Evolutionary conservation across 306 rosid species (phyloP).

Genomic region (Ammopiptanthus mongolicus): DNA sequence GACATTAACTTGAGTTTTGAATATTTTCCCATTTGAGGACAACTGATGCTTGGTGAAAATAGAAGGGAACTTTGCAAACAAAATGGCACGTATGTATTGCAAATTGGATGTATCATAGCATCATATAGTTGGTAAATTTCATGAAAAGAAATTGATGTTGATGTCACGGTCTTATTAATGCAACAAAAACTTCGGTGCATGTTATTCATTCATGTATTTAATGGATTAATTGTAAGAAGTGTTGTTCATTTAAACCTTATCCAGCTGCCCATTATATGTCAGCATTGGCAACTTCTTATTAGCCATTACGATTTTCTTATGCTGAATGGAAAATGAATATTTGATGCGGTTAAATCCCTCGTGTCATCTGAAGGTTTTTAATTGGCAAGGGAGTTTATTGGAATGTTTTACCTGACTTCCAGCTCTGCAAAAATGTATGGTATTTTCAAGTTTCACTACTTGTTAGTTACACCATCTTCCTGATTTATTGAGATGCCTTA

Average conservation of each 20-base stretch:
- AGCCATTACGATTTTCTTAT: neutral
- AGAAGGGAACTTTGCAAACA: neutral
- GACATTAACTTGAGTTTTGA: slow-evolving; percentile 16
- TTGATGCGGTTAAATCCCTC: neutral
- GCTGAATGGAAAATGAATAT: neutral
- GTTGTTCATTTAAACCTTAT: neutral
- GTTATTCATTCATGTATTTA: neutral
- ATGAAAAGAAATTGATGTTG: slow-evolving; percentile 15
- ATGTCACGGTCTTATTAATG: neutral
- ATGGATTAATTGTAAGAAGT: neutral
- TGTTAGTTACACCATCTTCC: too few relatives aligned
- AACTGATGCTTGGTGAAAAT: slow-evolving; percentile 14
- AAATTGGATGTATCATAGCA: slow-evolving; percentile 12
- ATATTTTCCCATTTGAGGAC: slow-evolving; percentile 19
- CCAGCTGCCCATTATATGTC: neutral
- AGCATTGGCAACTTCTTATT: neutral
- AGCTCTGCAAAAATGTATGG: neutral
- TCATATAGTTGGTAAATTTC: slow-evolving; percentile 10
- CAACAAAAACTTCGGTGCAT: neutral
- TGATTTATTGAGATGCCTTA: too few relatives aligned
- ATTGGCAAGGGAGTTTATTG: neutral
- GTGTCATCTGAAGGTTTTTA: neutral
- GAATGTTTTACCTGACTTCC: neutral
- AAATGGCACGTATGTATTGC: slow-evolving; percentile 4
- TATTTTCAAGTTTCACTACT: too few relatives aligned